Conservation (phyloP, 805 yeast species). For the Suhomyces canberraensis region DNA sequence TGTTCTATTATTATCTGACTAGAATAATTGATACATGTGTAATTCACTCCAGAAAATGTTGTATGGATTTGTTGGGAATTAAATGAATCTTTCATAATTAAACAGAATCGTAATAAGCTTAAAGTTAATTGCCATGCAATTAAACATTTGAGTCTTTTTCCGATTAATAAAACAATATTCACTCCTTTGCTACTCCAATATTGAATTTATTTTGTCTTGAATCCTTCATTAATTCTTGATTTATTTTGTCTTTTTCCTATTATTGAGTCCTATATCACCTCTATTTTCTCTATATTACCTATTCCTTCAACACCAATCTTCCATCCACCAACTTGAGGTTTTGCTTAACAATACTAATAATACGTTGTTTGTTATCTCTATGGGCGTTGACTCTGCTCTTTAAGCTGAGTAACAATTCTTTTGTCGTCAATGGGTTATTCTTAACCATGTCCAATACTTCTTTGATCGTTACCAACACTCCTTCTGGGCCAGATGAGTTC, state of each 20-base stretch:
- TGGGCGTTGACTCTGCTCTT: conserved; percentile 62
- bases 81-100: too few species aligned
- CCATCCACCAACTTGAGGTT: conserved; percentile 54
- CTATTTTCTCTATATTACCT: too few species aligned
- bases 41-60: too few species aligned
- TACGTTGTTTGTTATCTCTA: conserved; percentile 58
- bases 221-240: neutral
- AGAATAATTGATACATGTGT: too few species aligned
- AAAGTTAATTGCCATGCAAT: too few species aligned
- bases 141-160: too few species aligned
- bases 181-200: neutral
- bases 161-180: neutral
- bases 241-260: too few species aligned
- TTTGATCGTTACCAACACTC: conserved; percentile 57
- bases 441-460: conserved; percentile 67
- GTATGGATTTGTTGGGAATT: too few species aligned
- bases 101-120: too few species aligned
- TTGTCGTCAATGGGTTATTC: conserved; percentile 56
- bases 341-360: conserved; percentile 56
- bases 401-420: conserved; percentile 58
- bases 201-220: too few species aligned
- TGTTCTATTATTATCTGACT: too few species aligned
- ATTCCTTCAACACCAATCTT: conserved; percentile 37
- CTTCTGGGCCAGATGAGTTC: conserved; percentile 35
- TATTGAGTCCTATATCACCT: too few species aligned